Conservation (phyloP, 768 basidiomycete genomes). For the Pluteus cervinus region DNA sequence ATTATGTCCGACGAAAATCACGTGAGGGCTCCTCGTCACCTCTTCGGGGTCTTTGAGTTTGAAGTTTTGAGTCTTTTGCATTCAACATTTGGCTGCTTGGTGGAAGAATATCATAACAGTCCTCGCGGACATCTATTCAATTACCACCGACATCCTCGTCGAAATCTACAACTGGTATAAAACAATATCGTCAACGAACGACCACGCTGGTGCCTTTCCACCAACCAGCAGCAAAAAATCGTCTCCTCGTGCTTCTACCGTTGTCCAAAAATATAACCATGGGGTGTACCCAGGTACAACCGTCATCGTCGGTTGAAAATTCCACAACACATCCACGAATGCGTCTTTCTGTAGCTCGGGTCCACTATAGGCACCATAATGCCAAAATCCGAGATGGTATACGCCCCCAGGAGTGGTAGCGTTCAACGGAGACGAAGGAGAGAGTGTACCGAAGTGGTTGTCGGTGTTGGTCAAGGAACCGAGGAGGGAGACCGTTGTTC, state of each 20-base stretch:
- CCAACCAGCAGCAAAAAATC: conserved; percentile 35
- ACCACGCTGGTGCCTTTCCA: conserved; percentile 41
- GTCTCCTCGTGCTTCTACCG: conserved; percentile 27
- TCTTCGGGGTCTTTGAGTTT: too few species aligned
- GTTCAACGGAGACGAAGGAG: conserved; percentile 21
- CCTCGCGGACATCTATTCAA: too few species aligned
- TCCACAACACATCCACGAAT: conserved; percentile 38
- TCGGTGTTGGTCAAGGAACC: conserved; percentile 36
- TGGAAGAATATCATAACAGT: too few species aligned
- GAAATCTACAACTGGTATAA: conserved; percentile 2
- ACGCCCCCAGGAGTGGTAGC: conserved; percentile 29
- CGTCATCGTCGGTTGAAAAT: conserved; percentile 25
- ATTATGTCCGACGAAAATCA: too few species aligned
- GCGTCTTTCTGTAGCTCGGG: conserved; percentile 23
- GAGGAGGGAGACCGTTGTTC: conserved; percentile 31
- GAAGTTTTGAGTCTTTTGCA: too few species aligned
- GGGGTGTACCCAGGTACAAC: conserved; percentile 29
- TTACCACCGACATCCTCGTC: too few species aligned
- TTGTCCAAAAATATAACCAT: conserved; percentile 32
- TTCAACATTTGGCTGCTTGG: too few species aligned
- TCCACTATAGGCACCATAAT: conserved; percentile 31
- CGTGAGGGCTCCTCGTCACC: too few species aligned
- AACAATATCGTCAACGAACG: conserved; percentile 39
- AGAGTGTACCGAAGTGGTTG: conserved; percentile 30
- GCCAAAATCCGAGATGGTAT: conserved; percentile 39